Evolutionary conservation across 352 stramenopile species (phyloP).

Genomic region (Pythium volutum): DNA sequence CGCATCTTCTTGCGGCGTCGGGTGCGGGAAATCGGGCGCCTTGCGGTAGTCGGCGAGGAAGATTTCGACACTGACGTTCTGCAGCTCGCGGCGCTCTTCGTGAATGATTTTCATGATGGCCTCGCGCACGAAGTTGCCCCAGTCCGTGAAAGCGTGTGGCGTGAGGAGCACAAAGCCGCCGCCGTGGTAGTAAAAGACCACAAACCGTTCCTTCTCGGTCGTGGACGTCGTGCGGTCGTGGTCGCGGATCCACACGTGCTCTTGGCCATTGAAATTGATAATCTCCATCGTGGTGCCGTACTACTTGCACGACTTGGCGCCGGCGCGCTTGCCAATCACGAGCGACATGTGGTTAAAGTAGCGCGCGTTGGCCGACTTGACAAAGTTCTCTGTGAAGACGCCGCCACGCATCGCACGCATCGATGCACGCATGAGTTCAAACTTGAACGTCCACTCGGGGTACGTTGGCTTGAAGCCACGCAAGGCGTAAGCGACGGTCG

Average conservation of each 20-base stretch:
- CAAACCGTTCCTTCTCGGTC: conserved; percentile 21
- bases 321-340: not conserved
- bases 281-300: conserved; percentile 16
- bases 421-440: conserved; percentile 10
- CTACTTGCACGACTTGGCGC: conserved; percentile 2
- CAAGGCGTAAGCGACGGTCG: not conserved
- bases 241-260: conserved; percentile 23
- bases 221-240: not conserved
- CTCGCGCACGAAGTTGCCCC: conserved; percentile 34
- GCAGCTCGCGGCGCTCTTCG: conserved; percentile 2
- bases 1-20: conserved; percentile 46
- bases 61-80: conserved; percentile 32
- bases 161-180: conserved; percentile 32
- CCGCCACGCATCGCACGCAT: conserved; percentile 18
- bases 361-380: conserved; percentile 3
- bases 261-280: conserved; percentile 6
- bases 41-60: conserved; percentile 73
- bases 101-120: conserved; percentile 6
- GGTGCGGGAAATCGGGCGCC: conserved; percentile 40
- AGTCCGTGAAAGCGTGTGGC: conserved; percentile 48
- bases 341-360: conserved; percentile 12
- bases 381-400: conserved; percentile 10
- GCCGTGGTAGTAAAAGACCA: conserved; percentile 40
- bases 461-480: conserved; percentile 15
- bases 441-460: conserved; percentile 22